These are phyloP conservation scores for Henckelia pumila DNA, from an alignment of 257 asterid species.

Conservation along the genomic window DNA sequence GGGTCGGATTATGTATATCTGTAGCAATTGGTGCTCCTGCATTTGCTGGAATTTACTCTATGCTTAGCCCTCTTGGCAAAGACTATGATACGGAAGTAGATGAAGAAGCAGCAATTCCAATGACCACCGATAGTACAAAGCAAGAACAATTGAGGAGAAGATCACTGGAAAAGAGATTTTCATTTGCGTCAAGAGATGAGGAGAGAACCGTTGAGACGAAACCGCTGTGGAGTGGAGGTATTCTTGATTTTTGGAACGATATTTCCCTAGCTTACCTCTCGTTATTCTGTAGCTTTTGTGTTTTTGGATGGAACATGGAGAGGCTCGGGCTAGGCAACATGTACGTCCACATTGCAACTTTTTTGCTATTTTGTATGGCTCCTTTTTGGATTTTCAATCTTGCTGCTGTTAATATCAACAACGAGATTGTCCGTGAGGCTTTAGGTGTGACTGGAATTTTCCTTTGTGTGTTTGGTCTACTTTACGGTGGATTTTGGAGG, in stretches of 20 bases:
- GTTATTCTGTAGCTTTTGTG: slow-evolving; percentile 78
- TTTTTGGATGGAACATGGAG: slow-evolving; percentile 98
- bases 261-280: slow-evolving; percentile 84
- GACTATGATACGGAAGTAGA: slow-evolving; percentile 45
- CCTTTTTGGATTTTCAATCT: slow-evolving; percentile 86
- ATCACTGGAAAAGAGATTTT: slow-evolving; percentile 39
- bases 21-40: slow-evolving; percentile 55
- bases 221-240: slow-evolving; percentile 85
- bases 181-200: slow-evolving; percentile 39
- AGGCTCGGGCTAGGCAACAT: slow-evolving; percentile 88
- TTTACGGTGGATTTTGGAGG: slow-evolving; percentile 95
- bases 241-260: slow-evolving; percentile 87
- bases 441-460: slow-evolving; percentile 71
- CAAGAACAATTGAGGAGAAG: slow-evolving; percentile 31
- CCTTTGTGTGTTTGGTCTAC: slow-evolving; percentile 74
- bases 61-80: slow-evolving; percentile 53
- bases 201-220: slow-evolving; percentile 44
- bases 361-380: slow-evolving; percentile 81
- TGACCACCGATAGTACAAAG: slow-evolving; percentile 27
- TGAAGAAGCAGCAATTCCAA: slow-evolving; percentile 55
- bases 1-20: slow-evolving; percentile 43
- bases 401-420: slow-evolving; percentile 74
- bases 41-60: slow-evolving; percentile 38
- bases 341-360: slow-evolving; percentile 91
- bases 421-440: slow-evolving; percentile 59